These are phyloP conservation scores for Pholiota microspora DNA, from an alignment of 768 basidiomycete genomes.

Conservation along the genomic window DNA sequence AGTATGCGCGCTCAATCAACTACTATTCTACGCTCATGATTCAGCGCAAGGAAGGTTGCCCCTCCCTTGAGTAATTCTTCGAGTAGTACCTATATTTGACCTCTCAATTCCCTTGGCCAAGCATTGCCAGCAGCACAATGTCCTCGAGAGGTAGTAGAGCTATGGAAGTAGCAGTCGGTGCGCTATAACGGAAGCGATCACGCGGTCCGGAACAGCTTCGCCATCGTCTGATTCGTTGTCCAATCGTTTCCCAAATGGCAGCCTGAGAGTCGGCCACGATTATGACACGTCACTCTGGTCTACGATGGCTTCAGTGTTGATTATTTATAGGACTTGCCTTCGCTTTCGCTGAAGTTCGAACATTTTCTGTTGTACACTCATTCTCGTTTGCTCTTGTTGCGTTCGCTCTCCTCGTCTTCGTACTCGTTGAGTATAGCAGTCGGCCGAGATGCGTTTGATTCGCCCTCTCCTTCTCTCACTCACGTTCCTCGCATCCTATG, in stretches of 20 bases:
- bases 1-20: no score
- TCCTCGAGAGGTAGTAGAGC: no score
- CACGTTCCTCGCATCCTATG: slow-evolving; percentile 40
- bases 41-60: no score
- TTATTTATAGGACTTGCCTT: slow-evolving; percentile 4
- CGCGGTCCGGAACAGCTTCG: slow-evolving; percentile 9
- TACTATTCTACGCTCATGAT: no score
- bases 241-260: slow-evolving; percentile 7
- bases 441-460: slow-evolving; percentile 54
- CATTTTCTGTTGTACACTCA: no score
- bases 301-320: not conserved
- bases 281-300: slow-evolving; percentile 50
- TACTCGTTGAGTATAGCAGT: slow-evolving; percentile 7
- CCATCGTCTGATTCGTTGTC: no score
- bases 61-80: no score
- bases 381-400: not conserved
- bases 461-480: slow-evolving; percentile 47
- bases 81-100: not conserved
- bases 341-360: not conserved
- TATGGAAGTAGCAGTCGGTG: no score
- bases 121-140: not conserved
- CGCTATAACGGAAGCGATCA: slow-evolving; percentile 19
- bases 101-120: not conserved
- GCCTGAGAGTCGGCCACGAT: slow-evolving; percentile 34
- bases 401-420: not conserved